Evolutionary conservation across 257 asterid species (phyloP).

Genomic region (Solanum lycopersicoides): DNA sequence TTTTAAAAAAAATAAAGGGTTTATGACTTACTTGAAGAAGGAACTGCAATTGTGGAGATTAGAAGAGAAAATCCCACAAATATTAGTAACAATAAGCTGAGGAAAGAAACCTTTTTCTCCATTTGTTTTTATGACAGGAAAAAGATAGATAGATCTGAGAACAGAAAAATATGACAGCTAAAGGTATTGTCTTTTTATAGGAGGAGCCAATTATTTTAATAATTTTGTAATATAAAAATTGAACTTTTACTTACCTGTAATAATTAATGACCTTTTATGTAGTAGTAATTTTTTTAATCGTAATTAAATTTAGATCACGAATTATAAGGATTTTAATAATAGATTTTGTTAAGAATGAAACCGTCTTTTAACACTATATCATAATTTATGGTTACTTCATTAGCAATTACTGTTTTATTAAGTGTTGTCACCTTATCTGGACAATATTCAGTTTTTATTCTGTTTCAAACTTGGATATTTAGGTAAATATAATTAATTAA

Average conservation of each 20-base stretch:
- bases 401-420: background rate
- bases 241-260: background rate
- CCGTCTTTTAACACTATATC: too few species aligned
- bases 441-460: background rate
- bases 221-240: background rate
- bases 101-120: background rate
- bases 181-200: background rate
- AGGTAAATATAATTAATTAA: background rate
- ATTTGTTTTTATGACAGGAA: background rate
- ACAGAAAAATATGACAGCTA: background rate
- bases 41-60: conserved; percentile 17
- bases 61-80: conserved; percentile 11
- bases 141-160: background rate
- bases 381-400: too few species aligned
- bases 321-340: too few species aligned
- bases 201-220: background rate
- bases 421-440: background rate
- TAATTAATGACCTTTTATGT: background rate
- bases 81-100: background rate
- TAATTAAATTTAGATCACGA: too few species aligned
- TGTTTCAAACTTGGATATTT: background rate
- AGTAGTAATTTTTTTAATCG: background rate
- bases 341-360: too few species aligned
- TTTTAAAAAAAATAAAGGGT: background rate
- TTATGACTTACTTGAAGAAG: conserved; percentile 30